Evolutionary conservation across 768 basidiomycete genomes (phyloP), one percentile per base, ranked within the genome.

Genomic region (Cantharellus anzutake): DNA sequence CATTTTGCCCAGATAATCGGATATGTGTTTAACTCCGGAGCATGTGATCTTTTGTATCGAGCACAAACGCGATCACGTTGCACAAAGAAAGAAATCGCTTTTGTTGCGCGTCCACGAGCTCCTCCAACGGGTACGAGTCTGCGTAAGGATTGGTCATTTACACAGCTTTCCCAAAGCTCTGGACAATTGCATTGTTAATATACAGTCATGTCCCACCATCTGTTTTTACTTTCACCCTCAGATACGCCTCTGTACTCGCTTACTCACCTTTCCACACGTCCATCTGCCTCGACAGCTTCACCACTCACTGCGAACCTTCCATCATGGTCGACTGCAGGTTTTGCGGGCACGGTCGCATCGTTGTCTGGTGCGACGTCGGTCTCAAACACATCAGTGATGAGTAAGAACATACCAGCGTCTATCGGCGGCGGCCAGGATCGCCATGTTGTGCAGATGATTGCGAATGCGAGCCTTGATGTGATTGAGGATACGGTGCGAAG

Each of bases 381-480:
- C 84, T 80, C 66, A 78, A 34, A 78, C 78, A 14, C 11, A 11
- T 3, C 83, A 87, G 66, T 66, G 74, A 41, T 71, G 73, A 20
- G 75, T 78, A 56, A 62, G n/a, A 35, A 44, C 34, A 55, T 34
- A 50, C 79, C 82, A n/a, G 81, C 80, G 16, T 75, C 74, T 5
- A 80, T 86, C 70, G 87, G 84, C 5, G 84, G 85, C 3, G 88
- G 84, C 11, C 84, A 84, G 71, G 86, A 89, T 67, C 76, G 87
- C 58, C 91, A 96, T 78, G 89, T 99, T 61, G 87, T 93, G 66
- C 94, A 98, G 75, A 96, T 99, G 88, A 91, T 98, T 67, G 94
- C 93, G 29, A 94, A 98, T 70, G 91, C 90, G 57, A 91, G 88
- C 66, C 73, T 99, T 70, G 96, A 99, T 72, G 82, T 83, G 66